These are phyloP conservation scores for Dryas drummondii DNA, from an alignment of 306 rosid genomes.

Conservation along the genomic window DNA sequence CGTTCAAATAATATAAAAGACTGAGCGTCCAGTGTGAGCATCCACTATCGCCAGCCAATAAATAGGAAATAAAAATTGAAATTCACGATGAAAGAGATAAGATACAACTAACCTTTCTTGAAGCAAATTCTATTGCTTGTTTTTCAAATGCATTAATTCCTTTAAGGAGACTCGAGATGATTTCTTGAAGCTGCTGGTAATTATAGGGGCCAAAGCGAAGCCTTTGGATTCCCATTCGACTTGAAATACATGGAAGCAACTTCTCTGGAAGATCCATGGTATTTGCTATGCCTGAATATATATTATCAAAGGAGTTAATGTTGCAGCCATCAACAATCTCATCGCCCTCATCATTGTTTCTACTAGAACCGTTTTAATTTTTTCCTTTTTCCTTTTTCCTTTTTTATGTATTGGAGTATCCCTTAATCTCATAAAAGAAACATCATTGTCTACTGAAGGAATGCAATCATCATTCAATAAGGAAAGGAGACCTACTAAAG, in stretches of 20 bases:
- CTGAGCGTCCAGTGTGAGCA: background rate
- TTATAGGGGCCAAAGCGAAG: conserved; percentile 17
- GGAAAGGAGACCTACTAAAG: too few species aligned
- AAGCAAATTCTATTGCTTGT: conserved; percentile 12
- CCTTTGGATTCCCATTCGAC: conserved; percentile 96
- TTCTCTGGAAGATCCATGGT: conserved; percentile 99
- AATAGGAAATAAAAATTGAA: background rate
- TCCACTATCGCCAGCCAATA: background rate
- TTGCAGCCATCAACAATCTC: conserved; percentile 22
- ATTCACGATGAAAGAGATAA: background rate
- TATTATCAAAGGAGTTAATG: conserved; percentile 19
- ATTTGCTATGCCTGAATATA: conserved; percentile 84
- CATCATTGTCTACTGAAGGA: background rate
- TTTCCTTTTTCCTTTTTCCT: background rate
- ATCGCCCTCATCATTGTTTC: conserved; percentile 12
- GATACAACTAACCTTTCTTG: conserved; percentile 12
- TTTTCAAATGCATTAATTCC: too few species aligned
- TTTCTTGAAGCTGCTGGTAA: too few species aligned
- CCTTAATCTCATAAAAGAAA: background rate
- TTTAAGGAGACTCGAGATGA: too few species aligned
- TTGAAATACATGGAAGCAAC: conserved; percentile 97
- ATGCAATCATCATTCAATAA: background rate
- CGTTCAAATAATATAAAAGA: conserved; percentile 22
- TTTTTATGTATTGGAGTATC: background rate
- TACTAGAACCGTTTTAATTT: background rate